A percentile compares a stretch with the other conserved stretches of the same genome.
phyloP scores from a whole-genome alignment of 176 grass and related monocot species.

The Aegilops tauschii region DNA sequence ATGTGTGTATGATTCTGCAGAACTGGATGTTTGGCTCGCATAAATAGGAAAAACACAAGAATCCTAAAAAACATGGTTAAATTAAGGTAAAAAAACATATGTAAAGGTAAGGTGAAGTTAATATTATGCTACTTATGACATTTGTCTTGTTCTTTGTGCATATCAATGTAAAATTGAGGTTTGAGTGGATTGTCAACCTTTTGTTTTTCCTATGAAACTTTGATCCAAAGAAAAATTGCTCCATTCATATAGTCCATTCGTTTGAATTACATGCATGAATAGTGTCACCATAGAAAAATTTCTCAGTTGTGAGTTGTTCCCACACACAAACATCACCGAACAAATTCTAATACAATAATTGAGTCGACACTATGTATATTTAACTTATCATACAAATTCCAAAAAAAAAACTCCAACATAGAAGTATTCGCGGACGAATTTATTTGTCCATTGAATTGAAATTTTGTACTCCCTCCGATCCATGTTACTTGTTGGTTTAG shows the following conservation, averaged over 20 bases:
- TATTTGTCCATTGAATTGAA: too few relatives aligned
- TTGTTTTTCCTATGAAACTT: too few relatives aligned
- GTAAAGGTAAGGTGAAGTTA: neutral
- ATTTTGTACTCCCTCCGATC: too few relatives aligned
- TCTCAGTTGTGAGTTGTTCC: neutral
- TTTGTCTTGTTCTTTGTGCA: neutral
- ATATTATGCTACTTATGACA: neutral
- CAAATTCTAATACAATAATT: neutral
- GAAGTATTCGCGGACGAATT: neutral
- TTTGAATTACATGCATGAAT: neutral
- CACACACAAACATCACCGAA: neutral
- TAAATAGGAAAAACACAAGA: neutral
- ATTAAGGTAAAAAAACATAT: neutral
- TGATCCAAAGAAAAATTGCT: too few relatives aligned
- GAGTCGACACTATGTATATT: neutral
- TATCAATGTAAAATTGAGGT: too few relatives aligned
- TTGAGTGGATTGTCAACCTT: too few relatives aligned
- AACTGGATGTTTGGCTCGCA: neutral
- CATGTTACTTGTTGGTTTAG: too few relatives aligned
- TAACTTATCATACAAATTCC: neutral
- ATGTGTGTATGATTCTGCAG: too few relatives aligned
- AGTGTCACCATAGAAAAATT: neutral
- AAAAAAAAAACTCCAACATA: neutral
- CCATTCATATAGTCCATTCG: too few relatives aligned
- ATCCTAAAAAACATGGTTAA: neutral